These are phyloP conservation scores for Aphanomyces euteiches DNA, from an alignment of 352 stramenopile genomes.

Conservation along the genomic window DNA sequence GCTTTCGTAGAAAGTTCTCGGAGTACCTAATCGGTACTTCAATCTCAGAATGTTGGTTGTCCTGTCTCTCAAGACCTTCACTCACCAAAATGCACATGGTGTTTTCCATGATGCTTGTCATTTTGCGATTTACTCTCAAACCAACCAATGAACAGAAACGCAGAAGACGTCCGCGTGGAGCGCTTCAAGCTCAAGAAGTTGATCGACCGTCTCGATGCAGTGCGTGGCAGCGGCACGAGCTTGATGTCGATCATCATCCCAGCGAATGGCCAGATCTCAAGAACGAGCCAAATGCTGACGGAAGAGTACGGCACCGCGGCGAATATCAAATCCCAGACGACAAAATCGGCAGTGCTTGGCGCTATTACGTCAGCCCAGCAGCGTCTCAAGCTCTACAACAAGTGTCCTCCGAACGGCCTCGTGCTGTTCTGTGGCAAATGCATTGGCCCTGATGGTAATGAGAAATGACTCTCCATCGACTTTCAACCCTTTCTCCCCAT, in stretches of 20 bases:
- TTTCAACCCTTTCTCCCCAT: constrained; percentile 99
- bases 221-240: constrained; percentile 95
- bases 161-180: constrained; percentile 92
- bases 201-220: constrained; percentile 96
- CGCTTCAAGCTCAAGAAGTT: constrained; percentile 99
- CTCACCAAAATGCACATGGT: not conserved
- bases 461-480: constrained; percentile 99
- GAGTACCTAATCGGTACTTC: not conserved
- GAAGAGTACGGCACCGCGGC: constrained; percentile 99
- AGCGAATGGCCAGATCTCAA: constrained; percentile 97
- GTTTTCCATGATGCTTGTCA: not conserved
- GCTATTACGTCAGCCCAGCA: constrained; percentile 99
- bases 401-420: constrained; percentile 95
- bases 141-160: not conserved
- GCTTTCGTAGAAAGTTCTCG: not conserved
- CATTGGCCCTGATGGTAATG: constrained; percentile 98
- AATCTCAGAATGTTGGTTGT: not conserved
- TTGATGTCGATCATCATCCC: constrained; percentile 99
- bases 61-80: not conserved
- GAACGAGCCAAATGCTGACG: constrained; percentile 97
- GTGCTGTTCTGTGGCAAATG: constrained; percentile 99
- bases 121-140: not conserved
- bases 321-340: constrained; percentile 99
- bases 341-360: constrained; percentile 96
- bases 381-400: constrained; percentile 98